Conservation (phyloP, 371 early-diverging fungal genomes). For the Mortierella sp. region DNA sequence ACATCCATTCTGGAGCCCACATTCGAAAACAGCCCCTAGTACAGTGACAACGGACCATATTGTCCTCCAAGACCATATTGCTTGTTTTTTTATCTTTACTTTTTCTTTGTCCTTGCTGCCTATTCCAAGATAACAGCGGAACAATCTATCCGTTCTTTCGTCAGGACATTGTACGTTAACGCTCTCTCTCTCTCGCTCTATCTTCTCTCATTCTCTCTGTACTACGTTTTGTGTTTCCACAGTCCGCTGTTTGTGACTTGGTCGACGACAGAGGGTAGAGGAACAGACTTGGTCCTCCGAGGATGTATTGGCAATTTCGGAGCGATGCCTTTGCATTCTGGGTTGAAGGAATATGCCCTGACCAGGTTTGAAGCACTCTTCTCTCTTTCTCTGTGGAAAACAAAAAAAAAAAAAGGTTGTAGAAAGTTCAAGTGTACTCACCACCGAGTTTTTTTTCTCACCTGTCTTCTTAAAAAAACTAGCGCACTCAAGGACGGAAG, state of each 20-base stretch:
- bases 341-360: slow-evolving; percentile 87
- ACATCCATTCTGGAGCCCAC: slow-evolving; percentile 15
- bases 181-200: not conserved
- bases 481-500: slow-evolving; percentile 87
- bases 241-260: slow-evolving; percentile 51
- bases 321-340: slow-evolving; percentile 74
- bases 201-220: not conserved
- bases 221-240: not conserved
- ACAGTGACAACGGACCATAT: not conserved
- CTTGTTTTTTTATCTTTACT: too few species aligned
- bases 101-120: too few species aligned
- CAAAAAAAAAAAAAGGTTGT: too few species aligned
- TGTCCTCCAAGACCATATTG: too few species aligned
- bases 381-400: not conserved
- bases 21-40: slow-evolving; percentile 36
- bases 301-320: slow-evolving; percentile 96
- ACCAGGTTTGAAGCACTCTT: slow-evolving; percentile 65
- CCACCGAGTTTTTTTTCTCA: slow-evolving; percentile 3
- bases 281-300: slow-evolving; percentile 67
- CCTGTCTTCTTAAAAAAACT: too few species aligned
- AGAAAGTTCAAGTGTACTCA: too few species aligned
- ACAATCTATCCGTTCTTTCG: too few species aligned
- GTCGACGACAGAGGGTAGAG: slow-evolving; percentile 33
- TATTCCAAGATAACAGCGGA: too few species aligned
- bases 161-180: too few species aligned